phyloP scores from a whole-genome alignment of 2,329 filamentous ascomycete species.

The Dactylellina haptotyla region DNA sequence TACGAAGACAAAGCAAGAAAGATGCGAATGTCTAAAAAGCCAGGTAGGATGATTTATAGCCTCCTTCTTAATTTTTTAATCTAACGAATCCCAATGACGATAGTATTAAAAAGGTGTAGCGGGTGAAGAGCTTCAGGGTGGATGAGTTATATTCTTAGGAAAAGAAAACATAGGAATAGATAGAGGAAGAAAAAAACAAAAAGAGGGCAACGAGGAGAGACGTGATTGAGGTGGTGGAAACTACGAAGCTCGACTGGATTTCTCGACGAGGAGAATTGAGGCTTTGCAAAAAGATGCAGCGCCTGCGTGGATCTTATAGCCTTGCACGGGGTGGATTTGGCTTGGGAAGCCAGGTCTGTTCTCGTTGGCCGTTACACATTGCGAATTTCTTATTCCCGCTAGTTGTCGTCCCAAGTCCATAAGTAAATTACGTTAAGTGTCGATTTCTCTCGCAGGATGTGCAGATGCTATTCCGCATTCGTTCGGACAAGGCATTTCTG shows the following conservation, averaged over 20 bases:
- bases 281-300: constrained; percentile 46
- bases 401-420: constrained; percentile 3
- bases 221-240: background rate
- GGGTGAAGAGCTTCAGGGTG: background rate
- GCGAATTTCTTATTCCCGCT: background rate
- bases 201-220: background rate
- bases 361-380: constrained; percentile 18
- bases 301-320: constrained; percentile 52
- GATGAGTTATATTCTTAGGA: constrained; percentile 1
- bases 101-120: background rate
- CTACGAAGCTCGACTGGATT: background rate
- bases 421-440: too few relatives aligned
- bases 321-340: too few relatives aligned
- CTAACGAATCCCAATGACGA: constrained; percentile 1
- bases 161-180: constrained; percentile 11
- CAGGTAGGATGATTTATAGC: constrained; percentile 45
- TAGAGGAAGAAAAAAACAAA: too few relatives aligned
- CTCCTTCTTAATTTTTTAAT: constrained; percentile 11
- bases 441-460: constrained; percentile 15
- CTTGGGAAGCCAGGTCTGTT: too few relatives aligned
- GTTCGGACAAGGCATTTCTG: constrained; percentile 23
- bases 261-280: constrained; percentile 26
- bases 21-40: constrained; percentile 18
- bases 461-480: constrained; percentile 26
- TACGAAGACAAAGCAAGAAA: background rate